Evolutionary conservation across 2,329 filamentous ascomycete species (phyloP).

Genomic region (Juglanconis juglandina): DNA sequence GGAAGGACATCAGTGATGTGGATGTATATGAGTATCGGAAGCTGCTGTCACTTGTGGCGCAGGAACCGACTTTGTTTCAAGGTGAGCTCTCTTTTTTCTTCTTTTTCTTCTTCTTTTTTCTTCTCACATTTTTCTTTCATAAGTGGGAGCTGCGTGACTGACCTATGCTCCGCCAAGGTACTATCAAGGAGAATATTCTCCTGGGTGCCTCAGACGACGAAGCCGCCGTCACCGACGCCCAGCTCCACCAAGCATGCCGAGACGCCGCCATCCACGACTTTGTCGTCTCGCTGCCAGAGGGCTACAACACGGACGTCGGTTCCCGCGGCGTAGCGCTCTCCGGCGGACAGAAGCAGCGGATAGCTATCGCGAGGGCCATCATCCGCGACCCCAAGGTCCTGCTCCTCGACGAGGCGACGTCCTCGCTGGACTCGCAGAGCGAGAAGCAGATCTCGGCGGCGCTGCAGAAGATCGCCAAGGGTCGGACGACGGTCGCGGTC

Average conservation of each 20-base stretch:
- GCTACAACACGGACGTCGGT: constrained; percentile 63
- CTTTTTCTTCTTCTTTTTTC: neutral
- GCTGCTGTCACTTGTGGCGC: constrained; percentile 66
- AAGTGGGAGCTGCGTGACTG: neutral
- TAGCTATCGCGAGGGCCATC: constrained; percentile 55
- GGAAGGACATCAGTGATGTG: constrained; percentile 54
- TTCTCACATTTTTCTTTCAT: too few relatives aligned
- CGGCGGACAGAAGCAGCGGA: constrained; percentile 54
- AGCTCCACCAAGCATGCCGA: constrained; percentile 50
- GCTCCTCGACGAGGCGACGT: constrained; percentile 58
- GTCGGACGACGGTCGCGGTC: constrained; percentile 68
- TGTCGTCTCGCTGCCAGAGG: constrained; percentile 62
- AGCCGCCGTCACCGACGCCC: constrained; percentile 47
- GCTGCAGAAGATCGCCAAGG: constrained; percentile 60
- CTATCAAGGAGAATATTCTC: constrained; percentile 66
- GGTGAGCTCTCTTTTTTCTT: constrained; percentile 34
- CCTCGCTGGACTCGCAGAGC: constrained; percentile 56
- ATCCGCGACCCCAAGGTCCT: constrained; percentile 50
- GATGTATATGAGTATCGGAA: constrained; percentile 61
- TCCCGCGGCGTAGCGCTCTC: constrained; percentile 61
- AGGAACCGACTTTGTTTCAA: constrained; percentile 71
- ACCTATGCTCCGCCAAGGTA: constrained; percentile 32
- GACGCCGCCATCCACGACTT: constrained; percentile 71
- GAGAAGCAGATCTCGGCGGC: constrained; percentile 63
- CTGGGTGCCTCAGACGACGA: constrained; percentile 57